These are phyloP conservation scores for Thielaviopsis euricoi DNA, from an alignment of 2,329 filamentous ascomycete species.

Conservation along the genomic window DNA sequence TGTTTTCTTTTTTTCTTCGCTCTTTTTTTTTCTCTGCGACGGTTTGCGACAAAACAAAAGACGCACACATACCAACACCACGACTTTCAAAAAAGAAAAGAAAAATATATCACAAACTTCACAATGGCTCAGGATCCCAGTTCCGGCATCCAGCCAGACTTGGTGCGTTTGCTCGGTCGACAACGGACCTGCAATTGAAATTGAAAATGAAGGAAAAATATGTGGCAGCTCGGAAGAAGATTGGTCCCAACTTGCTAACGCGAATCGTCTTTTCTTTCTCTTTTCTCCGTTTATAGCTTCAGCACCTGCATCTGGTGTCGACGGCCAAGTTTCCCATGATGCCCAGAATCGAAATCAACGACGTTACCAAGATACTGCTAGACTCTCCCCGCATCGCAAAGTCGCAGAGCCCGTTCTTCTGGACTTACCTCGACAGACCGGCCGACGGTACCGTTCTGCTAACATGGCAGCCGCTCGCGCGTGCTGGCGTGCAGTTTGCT, in stretches of 20 bases:
- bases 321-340: constrained; percentile 64
- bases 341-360: constrained; percentile 52
- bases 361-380: constrained; percentile 70
- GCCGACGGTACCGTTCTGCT: constrained; percentile 68
- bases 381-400: constrained; percentile 73
- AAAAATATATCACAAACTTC: neutral
- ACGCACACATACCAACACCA: too few species aligned
- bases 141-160: constrained; percentile 26
- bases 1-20: neutral
- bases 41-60: neutral
- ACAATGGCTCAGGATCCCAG: constrained; percentile 28
- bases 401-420: constrained; percentile 73
- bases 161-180: constrained; percentile 18
- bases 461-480: constrained; percentile 71
- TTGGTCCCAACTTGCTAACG: neutral
- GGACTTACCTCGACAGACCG: constrained; percentile 78
- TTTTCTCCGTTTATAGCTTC: constrained; percentile 45
- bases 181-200: too few species aligned
- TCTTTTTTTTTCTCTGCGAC: neutral
- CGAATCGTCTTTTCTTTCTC: constrained; percentile 4
- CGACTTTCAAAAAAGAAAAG: too few species aligned
- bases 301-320: constrained; percentile 81
- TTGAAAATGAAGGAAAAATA: neutral
- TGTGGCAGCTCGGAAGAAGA: too few species aligned
- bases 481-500: constrained; percentile 56